Conservation (phyloP, 2,329 filamentous ascomycete species). For the Leptographium galeiforme region DNA sequence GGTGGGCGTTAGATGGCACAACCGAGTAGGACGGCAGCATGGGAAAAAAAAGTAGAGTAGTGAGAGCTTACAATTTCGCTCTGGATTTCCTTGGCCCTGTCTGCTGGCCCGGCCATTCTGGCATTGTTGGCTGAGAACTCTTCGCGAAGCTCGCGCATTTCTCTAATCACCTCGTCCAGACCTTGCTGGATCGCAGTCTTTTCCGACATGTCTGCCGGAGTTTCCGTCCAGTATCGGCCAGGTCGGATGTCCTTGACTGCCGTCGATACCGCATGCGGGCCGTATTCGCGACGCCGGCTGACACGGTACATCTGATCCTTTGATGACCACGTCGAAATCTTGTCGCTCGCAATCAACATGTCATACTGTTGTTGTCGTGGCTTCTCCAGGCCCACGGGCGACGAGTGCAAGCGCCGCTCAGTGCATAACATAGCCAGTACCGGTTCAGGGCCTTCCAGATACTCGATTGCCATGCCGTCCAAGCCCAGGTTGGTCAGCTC, state of each 20-base stretch:
- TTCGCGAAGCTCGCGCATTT: conserved; percentile 21
- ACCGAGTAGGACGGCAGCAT: neutral
- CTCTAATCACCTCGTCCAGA: conserved; percentile 27
- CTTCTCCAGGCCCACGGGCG: conserved; percentile 50
- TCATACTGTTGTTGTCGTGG: conserved; percentile 56
- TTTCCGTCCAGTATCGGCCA: conserved; percentile 63
- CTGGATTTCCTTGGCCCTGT: conserved; percentile 26
- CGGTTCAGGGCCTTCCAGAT: conserved; percentile 63
- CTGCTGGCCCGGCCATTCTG: conserved; percentile 23
- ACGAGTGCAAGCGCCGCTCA: conserved; percentile 53
- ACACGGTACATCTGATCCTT: conserved; percentile 51
- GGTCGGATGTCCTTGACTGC: conserved; percentile 44
- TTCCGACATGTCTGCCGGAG: conserved; percentile 55
- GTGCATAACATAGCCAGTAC: conserved; percentile 82
- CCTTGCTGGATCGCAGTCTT: conserved; percentile 47
- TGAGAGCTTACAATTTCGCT: conserved; percentile 28
- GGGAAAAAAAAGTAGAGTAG: neutral
- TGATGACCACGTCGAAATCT: conserved; percentile 57
- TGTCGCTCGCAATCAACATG: conserved; percentile 41
- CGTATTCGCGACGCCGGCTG: conserved; percentile 66
- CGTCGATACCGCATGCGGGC: conserved; percentile 57
- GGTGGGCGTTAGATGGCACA: neutral
- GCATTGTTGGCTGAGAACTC: conserved; percentile 21
- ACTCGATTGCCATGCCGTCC: conserved; percentile 69
- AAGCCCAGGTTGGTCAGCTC: conserved; percentile 51